phyloP scores from a whole-genome alignment of 352 stramenopile genomes.

The Phytophthora kernoviae region DNA sequence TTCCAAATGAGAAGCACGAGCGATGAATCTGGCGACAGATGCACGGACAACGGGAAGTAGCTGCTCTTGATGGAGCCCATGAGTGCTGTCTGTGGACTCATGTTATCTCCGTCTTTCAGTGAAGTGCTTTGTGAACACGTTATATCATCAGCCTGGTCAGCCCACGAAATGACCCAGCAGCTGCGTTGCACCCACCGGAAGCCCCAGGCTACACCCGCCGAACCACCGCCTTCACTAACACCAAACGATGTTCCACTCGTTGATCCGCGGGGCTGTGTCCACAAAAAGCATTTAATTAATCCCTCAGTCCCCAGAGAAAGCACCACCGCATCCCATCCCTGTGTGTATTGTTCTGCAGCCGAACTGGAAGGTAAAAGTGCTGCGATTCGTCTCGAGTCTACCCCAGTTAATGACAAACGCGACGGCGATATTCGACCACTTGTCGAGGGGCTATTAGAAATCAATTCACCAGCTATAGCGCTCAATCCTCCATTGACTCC shows the following conservation, averaged over 20 bases:
- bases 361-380: slow-evolving; percentile 14
- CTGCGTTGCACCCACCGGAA: slow-evolving; percentile 81
- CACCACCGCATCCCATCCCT: slow-evolving; percentile 73
- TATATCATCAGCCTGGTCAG: slow-evolving; percentile 81
- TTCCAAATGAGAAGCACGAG: slow-evolving; percentile 82
- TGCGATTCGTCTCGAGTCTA: slow-evolving; percentile 17
- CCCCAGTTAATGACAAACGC: slow-evolving; percentile 10
- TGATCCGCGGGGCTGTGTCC: slow-evolving; percentile 65
- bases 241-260: slow-evolving; percentile 24
- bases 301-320: slow-evolving; percentile 79
- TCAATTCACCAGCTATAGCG: not conserved
- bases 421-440: slow-evolving; percentile 14
- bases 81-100: slow-evolving; percentile 79
- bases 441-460: not conserved
- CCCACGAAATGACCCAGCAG: slow-evolving; percentile 87
- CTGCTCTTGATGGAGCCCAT: slow-evolving; percentile 85
- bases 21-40: slow-evolving; percentile 62
- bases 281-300: slow-evolving; percentile 82
- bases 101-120: slow-evolving; percentile 80
- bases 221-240: slow-evolving; percentile 23
- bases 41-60: slow-evolving; percentile 68
- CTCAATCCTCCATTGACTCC: slow-evolving; percentile 15
- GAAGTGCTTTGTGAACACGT: slow-evolving; percentile 86
- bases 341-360: slow-evolving; percentile 6
- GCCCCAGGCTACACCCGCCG: slow-evolving; percentile 28